Conservation (phyloP, 2,329 filamentous ascomycete genomes). For the Didymella segeticola region DNA sequence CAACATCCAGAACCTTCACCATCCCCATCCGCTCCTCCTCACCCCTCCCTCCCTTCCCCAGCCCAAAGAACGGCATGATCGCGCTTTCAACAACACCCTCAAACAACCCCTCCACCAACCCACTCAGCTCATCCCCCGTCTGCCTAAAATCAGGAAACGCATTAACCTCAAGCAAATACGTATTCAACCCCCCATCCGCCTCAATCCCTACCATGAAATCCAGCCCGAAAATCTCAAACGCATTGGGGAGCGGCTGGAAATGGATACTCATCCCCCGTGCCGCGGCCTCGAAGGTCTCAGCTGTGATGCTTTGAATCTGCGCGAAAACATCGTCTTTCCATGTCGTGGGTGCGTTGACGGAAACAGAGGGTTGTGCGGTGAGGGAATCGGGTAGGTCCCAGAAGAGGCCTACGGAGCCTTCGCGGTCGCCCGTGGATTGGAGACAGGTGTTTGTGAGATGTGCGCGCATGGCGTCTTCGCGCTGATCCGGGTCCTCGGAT, state of each 20-base stretch:
- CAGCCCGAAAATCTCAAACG: constrained; percentile 89
- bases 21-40: constrained; percentile 42
- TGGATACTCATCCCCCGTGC: constrained; percentile 84
- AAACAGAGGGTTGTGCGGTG: constrained; percentile 23
- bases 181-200: constrained; percentile 55
- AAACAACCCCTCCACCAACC: constrained; percentile 78
- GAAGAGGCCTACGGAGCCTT: constrained; percentile 75
- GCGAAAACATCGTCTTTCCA: constrained; percentile 70
- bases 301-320: constrained; percentile 77
- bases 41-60: constrained; percentile 18
- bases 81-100: constrained; percentile 72
- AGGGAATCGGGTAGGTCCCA: constrained; percentile 66
- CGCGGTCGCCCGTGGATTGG: constrained; percentile 65
- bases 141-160: constrained; percentile 96
- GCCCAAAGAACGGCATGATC: constrained; percentile 72
- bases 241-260: constrained; percentile 87
- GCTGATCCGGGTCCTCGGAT: constrained; percentile 14
- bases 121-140: constrained; percentile 77
- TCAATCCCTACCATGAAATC: constrained; percentile 75
- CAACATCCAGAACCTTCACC: constrained; percentile 54
- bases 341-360: neutral
- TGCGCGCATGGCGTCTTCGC: constrained; percentile 63
- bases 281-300: constrained; percentile 84
- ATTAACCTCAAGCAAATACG: constrained; percentile 90
- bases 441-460: constrained; percentile 97